Conservation (phyloP, 305 asterid species). For the Fraxinus sp. region DNA sequence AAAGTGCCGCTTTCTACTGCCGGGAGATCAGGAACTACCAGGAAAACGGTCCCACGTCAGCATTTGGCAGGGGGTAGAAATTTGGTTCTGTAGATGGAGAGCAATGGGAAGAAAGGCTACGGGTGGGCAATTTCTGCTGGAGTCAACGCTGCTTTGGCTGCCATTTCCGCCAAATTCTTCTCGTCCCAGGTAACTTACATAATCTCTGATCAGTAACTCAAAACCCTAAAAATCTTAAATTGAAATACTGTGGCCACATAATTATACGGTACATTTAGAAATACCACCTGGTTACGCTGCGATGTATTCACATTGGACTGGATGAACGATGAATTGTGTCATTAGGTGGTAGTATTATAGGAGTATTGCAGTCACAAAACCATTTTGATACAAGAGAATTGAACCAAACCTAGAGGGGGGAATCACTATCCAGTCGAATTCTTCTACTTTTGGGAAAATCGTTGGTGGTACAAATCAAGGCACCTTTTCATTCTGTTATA, state of each 20-base stretch:
- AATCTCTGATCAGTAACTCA: neutral
- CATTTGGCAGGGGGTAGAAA: neutral
- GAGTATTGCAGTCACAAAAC: neutral
- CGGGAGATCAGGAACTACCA: neutral
- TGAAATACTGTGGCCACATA: neutral
- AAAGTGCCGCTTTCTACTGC: neutral
- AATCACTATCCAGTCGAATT: neutral
- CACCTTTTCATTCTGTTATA: neutral
- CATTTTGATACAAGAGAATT: neutral
- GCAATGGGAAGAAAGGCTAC: conserved; percentile 50
- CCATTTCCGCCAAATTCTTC: conserved; percentile 80
- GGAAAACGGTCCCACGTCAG: neutral
- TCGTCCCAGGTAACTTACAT: conserved; percentile 47
- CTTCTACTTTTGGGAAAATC: neutral
- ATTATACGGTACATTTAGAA: neutral
- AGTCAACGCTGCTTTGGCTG: conserved; percentile 82
- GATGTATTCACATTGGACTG: neutral
- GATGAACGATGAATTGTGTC: neutral
- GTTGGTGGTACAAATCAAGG: neutral
- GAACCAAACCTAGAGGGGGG: neutral
- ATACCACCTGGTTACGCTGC: neutral
- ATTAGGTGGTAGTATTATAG: neutral
- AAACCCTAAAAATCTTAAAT: neutral
- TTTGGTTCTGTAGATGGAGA: conserved; percentile 32
- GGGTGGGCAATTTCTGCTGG: conserved; percentile 85